Base-by-base conservation (phyloP, 495 filamentous ascomycete species). In the Aspergillus kassunensis region DNA sequence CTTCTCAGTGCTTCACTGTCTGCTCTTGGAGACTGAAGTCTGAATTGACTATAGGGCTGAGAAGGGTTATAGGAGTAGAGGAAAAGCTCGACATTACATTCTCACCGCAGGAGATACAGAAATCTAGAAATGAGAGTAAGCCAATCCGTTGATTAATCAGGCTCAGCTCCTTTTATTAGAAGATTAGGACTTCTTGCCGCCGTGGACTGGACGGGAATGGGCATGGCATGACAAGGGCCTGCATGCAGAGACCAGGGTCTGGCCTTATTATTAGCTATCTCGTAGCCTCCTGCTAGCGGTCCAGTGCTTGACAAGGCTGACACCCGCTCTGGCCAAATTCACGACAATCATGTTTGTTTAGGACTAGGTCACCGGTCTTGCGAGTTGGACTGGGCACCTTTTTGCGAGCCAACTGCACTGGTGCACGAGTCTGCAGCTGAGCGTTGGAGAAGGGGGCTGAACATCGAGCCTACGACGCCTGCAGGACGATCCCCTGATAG, bases 391-490 rank as follows among this genome's bases (percentile, higher is more conserved):
- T 13, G 39, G 21, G 20, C 21, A 27, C 24, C 9, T 27, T 27
- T 9, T 27, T 27, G 13, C 4, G 23, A 8, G 9, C 11, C 1
- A 25, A 25, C n/a, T n/a, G n/a, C n/a, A n/a, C n/a, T n/a, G 39
- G 43, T 34, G 29, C 27, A 29, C 10, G 18, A 45, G 19, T 30
- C 30, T 45, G 43, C 43, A 45, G 29, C 0, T 20, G 16, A n/a
- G 18, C 29, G 43, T 45, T 29, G 21, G 27, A 45, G 18, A 46
- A 35, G 30, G 30, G 19, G 37, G 37, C 44, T 35, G 30, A 46
- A 46, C 30, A 46, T 24, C 16, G 30, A 29, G 24, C n/a, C n/a
- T 16, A 31, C 43, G 37, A 13, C 13, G 43, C n/a, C 33, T 39
- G 33, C 33, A 30, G 33, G 21, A 49, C 4, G 19, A 16, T n/a